These are phyloP conservation scores for Globisporangium lucens DNA, from an alignment of 352 stramenopile genomes.

Conservation along the genomic window DNA sequence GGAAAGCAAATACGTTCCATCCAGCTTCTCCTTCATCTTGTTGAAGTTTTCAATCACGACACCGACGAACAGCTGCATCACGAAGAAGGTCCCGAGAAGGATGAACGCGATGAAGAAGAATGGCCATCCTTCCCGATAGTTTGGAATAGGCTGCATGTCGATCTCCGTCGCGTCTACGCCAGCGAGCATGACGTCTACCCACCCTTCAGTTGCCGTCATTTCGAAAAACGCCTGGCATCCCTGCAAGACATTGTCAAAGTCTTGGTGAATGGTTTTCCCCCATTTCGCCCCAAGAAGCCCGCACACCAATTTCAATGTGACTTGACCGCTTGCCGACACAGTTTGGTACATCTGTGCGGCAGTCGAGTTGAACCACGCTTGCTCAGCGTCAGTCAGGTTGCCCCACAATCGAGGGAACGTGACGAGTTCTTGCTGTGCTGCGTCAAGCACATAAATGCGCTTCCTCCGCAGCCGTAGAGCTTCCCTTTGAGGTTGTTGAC, in stretches of 20 bases:
- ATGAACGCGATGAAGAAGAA: slow-evolving; percentile 92
- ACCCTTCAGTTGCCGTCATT: slow-evolving; percentile 90
- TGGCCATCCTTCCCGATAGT: slow-evolving; percentile 64
- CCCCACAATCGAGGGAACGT: slow-evolving; percentile 40
- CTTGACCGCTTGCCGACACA: slow-evolving; percentile 2
- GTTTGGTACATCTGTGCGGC: slow-evolving; percentile 17
- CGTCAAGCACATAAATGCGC: slow-evolving; percentile 35
- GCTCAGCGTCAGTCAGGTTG: slow-evolving; percentile 33
- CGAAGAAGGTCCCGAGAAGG: slow-evolving; percentile 87
- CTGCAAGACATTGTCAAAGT: slow-evolving; percentile 78
- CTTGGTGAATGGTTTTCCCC: slow-evolving; percentile 50
- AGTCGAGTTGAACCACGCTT: slow-evolving; percentile 34
- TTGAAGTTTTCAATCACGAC: slow-evolving; percentile 95
- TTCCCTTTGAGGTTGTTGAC: slow-evolving; percentile 90
- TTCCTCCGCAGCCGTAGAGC: slow-evolving; percentile 72
- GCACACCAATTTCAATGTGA: slow-evolving; percentile 55
- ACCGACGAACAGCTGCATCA: slow-evolving; percentile 92
- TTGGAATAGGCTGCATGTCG: slow-evolving; percentile 88
- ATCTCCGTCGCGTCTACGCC: slow-evolving; percentile 84
- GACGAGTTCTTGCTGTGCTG: slow-evolving; percentile 42
- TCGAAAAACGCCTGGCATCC: slow-evolving; percentile 85
- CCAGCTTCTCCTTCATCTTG: slow-evolving; percentile 62
- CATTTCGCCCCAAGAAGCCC: slow-evolving; percentile 34
- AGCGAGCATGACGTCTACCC: slow-evolving; percentile 87
- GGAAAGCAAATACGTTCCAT: slow-evolving; percentile 67